Evolutionary conservation across 2,329 filamentous ascomycete genomes (phyloP).

Genomic region (Nemania sp.): DNA sequence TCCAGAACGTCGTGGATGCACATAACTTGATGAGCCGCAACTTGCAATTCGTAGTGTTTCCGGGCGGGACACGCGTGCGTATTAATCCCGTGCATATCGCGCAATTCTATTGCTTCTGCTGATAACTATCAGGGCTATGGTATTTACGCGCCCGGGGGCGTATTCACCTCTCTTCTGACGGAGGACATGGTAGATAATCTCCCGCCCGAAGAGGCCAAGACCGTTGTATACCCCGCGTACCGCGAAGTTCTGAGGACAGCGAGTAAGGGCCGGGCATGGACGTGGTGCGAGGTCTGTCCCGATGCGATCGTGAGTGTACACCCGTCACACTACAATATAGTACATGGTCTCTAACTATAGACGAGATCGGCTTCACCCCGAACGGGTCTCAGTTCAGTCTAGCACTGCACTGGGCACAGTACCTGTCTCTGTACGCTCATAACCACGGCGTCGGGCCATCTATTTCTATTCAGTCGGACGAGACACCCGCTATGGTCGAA

Average conservation of each 20-base stretch:
- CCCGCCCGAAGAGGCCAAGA: constrained; percentile 41
- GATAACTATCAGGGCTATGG: constrained; percentile 40
- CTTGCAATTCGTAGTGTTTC: constrained; percentile 41
- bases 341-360: background rate
- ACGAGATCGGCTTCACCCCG: constrained; percentile 42
- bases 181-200: constrained; percentile 42
- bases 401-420: constrained; percentile 46
- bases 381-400: constrained; percentile 43
- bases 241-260: constrained; percentile 38
- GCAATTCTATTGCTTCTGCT: too few species aligned
- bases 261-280: constrained; percentile 39
- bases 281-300: constrained; percentile 45
- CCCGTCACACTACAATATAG: background rate
- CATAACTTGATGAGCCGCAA: constrained; percentile 29
- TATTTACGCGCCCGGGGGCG: constrained; percentile 42
- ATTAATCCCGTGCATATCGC: too few species aligned
- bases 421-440: constrained; percentile 42
- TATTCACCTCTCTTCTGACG: constrained; percentile 39
- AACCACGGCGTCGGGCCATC: constrained; percentile 30
- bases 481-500: constrained; percentile 15
- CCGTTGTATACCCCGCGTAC: constrained; percentile 42
- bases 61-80: constrained; percentile 41
- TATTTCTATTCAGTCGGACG: background rate
- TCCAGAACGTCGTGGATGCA: constrained; percentile 37
- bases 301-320: constrained; percentile 39